Evolutionary conservation across 2,329 filamentous ascomycete genomes (phyloP), one percentile per base, ranked within the genome.

Genomic region (Hyphodiscus sp.): DNA sequence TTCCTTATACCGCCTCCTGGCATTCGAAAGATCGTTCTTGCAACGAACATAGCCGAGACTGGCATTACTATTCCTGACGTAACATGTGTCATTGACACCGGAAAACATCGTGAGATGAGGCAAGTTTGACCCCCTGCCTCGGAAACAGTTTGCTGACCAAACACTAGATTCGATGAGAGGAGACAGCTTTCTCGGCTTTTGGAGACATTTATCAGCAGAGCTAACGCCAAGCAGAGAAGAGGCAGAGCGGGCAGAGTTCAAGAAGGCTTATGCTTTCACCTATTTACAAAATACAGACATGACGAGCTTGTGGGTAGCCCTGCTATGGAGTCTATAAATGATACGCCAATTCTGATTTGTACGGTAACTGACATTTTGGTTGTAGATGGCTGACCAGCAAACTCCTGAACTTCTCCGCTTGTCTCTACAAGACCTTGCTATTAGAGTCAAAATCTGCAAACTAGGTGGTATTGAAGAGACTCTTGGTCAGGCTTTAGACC

Each of bases 31-130:
- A 94, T 99, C 59, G 92, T 99, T 1, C 79, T 99, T 51, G 91
- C 94, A 1, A 99, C 94, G 15, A 99, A 99, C 67, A 99, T 99
- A 68, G 94, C 94, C 4, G 94, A 99, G 70, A 99, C 94, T 0
- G 94, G 94, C 74, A 96, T 99, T 66, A 99, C 94, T 0, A 99
- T 99, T 60, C 94, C 94, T 1, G 94, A 99, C 67, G 89, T 99
- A 29, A 97, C 94, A 0, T 96, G 91, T 63, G 94, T 99, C 45
- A 87, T 99, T 54, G 94, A 99, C 69, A 91, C 91, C 0, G 94
- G 94, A 53, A 97, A 96, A 70, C 92, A 97, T 70, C 91, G 95
- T 61, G 92, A 96, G 70, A 96, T 96, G 92, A 79, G 92, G 65
- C 63, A 47, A 55, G 49, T 51, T 4, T n/a, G 3, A 18, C 45